Base-by-base conservation (phyloP, 2,329 filamentous ascomycete species). In the Microdochium paspali region DNA sequence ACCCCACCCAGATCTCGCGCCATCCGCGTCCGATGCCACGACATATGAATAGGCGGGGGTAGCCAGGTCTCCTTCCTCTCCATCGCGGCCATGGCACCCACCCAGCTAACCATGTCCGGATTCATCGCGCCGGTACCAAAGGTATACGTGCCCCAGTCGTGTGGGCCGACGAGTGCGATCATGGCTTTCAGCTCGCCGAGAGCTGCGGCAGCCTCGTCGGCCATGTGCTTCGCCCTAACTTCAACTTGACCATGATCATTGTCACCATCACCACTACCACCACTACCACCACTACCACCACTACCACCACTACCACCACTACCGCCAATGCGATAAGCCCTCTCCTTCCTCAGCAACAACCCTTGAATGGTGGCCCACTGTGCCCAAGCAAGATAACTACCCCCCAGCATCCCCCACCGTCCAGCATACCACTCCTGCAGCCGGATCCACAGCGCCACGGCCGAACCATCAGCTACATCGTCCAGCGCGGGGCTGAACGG, bases 351-450 rank as follows among this genome's bases (percentile, higher is more conserved):
- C 35, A 40, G 35, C 10, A 21, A 20, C 35, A 40, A 12, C 15
- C 35, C 35, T 7, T 40, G 35, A 6, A 40, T 20, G 18, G 35
- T 40, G 1, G 52, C 51, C 54, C 54, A 58, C 45, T 57, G 55
- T 24, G 51, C 52, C 46, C 48, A 57, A 10, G 48, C 53, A 3
- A 54, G 46, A 39, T 56, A 58, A 10, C 50, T 52, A 2, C 24
- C 43, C 2, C 56, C 54, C 2, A 51, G 23, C 23, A 54, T 58
- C 10, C 47, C 56, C 40, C 57, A 56, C 3, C 49, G 50, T 10
- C 55, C 55, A 1, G 50, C 51, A 32, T 57, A 57, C 56, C 55
- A 57, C 1, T 47, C 24, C 49, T 57, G 54, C 44, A 46, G 24
- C 15, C 53, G 47, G 54, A 57, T 57, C 54, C 55, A 58, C 3